Base-by-base conservation (phyloP, 1,284 basidiomycete species). In the Trichosporon ovoides region DNA sequence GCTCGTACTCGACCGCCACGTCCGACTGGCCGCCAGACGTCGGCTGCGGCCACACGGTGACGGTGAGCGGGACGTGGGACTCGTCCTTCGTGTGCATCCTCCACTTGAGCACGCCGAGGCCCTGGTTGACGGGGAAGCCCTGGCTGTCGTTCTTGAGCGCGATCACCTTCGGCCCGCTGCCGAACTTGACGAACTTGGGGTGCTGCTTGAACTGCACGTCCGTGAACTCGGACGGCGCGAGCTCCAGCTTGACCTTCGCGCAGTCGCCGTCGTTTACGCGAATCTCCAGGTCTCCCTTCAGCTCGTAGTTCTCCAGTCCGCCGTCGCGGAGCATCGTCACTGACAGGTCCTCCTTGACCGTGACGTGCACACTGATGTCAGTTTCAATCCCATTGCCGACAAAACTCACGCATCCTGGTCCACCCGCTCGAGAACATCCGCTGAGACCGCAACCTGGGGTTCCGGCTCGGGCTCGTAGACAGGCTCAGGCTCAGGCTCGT, bases 1-100 rank as follows among this genome's bases (percentile, higher is more conserved):
- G 87, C 75, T 98, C 93, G 75, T 96, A 98, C 77, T 98, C 95
- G 68, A 98, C 90, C 74, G 89, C 95, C 57, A 97, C 91, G 66
- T 96, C 92, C 66, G 87, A 90, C 1, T 86, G 87, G 24, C 91
- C 91, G 67, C 92, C 87, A 66, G 91, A 92, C 52, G 88, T 87
- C 2, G 89, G 87, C 31, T 91, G 88, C 5, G 94, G 94, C 95
- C 95, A 98, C 77, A 90, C 94, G 70, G 92, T 97, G 75, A 98
- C 92, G 90, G 89, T 89, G 58, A 98, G 77, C 2, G 95, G 95
- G 20, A 96, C 85, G 62, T 88, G 84, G 59, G 85, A 89, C 80
- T 98, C 95, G 75, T 98, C 95, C 70, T 88, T 92, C 28, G 89
- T 88, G 1, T 85, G 82, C 77, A 95, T 87, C 66, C 93, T 82